Base-by-base conservation (phyloP, 192 early-diverging fungal species). In the Entophlyctis helioformis region DNA sequence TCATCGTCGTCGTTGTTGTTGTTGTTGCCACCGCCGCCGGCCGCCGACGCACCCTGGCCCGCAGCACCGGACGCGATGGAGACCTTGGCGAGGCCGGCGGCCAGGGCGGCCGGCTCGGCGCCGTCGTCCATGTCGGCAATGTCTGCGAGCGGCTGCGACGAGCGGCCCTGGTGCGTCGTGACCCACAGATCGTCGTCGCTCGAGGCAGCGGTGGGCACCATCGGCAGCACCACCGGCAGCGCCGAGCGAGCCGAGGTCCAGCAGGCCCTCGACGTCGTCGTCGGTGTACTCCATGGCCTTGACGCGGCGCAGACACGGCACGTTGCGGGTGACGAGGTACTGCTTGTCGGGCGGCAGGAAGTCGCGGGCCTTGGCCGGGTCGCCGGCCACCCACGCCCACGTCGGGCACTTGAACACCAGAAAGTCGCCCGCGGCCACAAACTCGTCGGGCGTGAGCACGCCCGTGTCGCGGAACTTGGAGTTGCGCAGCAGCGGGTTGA, bases 351-450 rank as follows among this genome's bases (percentile, higher is more conserved):
- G 64, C 5, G 65, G 65, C 13, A 72, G 54, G 50, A 57, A 69
- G 52, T 67, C 69, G 20, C 61, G 48, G 7, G 76, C 79, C 69
- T 96, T 96, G 51, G 70, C 71, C 12, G 72, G 63, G 22, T 72
- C 63, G 16, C 82, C 83, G 22, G 54, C 64, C 40, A 69, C 65
- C 85, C 96, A 99, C 45, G 71, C 70, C 96, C 96, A 99, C 11
- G 96, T 99, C 11, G 93, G 93, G 57, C 96, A 99, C 60, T 99
- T 96, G 70, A 81, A 92, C 13, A 94, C 90, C 38, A 99, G 80
- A 55, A 90, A 96, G 61, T 99, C 96, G 25, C 96, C 96, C 4
- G 93, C 93, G 25, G 81, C 78, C 40, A 93, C 81, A 72, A 96
- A 99, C 76, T 93, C 94, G 55, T 96, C 89, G 29, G 94, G 89